A percentile compares a stretch with the other conserved stretches of the same genome.
Evolutionary conservation across 805 yeast genomes (phyloP).

Genomic region (Myxozyma monticola): DNA sequence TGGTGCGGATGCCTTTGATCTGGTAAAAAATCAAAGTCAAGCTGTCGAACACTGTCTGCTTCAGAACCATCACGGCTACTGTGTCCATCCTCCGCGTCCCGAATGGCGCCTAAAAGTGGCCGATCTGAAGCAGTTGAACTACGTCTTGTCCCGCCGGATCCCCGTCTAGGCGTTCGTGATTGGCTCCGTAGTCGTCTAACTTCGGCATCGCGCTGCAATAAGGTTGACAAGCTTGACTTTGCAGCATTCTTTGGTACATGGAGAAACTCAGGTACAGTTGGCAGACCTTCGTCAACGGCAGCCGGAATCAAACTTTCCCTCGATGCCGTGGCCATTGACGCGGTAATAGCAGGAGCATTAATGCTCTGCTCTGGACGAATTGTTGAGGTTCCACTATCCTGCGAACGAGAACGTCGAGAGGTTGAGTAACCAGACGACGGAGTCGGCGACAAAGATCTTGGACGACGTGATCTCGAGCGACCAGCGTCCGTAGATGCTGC

Average conservation of each 20-base stretch:
- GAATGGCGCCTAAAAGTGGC: background rate
- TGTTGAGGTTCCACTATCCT: slow-evolving; percentile 18
- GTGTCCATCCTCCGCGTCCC: slow-evolving; percentile 11
- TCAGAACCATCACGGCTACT: slow-evolving; percentile 13
- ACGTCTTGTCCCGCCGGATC: background rate
- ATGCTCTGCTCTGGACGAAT: slow-evolving; percentile 19
- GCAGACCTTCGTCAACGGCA: background rate
- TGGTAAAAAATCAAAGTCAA: slow-evolving; percentile 17
- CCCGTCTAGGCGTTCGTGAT: background rate
- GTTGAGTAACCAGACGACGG: background rate
- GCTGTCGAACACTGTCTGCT: slow-evolving; percentile 12
- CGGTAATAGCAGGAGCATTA: background rate
- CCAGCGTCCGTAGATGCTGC: slow-evolving; percentile 8
- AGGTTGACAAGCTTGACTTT: slow-evolving; percentile 12
- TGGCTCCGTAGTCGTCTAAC: slow-evolving; percentile 10
- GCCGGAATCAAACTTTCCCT: background rate
- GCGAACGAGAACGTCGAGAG: slow-evolving; percentile 2
- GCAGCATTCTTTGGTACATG: slow-evolving; percentile 20
- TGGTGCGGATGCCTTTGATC: slow-evolving; percentile 1
- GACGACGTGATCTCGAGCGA: slow-evolving; percentile 5
- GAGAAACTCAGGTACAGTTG: slow-evolving; percentile 14
- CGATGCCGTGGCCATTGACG: background rate
- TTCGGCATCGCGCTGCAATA: slow-evolving; percentile 20
- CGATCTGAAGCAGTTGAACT: slow-evolving; percentile 2
- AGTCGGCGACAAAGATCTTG: slow-evolving; percentile 7